Percentiles rank a stretch among this genome's conserved stretches.
phyloP scores from a whole-genome alignment of 108 stramenopile genomes.

The Epithemia pelagica region DNA sequence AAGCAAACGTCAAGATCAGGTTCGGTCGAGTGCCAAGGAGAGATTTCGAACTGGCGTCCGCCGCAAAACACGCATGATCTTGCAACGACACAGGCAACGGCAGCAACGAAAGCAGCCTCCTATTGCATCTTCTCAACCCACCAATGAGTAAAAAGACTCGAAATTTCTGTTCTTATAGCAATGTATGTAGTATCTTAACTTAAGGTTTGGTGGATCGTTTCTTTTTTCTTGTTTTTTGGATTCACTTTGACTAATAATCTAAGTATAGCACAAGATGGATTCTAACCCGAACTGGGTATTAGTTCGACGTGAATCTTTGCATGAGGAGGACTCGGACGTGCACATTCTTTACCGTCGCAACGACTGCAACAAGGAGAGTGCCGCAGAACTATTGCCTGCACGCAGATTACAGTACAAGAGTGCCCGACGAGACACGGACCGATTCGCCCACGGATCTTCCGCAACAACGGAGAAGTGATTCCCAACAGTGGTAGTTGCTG shows the following conservation, averaged over 20 bases:
- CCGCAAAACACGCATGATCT: background rate
- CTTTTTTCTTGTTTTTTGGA: too few species aligned
- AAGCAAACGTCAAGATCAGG: background rate
- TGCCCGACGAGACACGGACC: constrained; percentile 24
- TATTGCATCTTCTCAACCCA: too few species aligned
- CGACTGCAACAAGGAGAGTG: constrained; percentile 34
- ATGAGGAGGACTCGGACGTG: too few species aligned
- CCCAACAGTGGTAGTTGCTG: background rate
- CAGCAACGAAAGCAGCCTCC: background rate
- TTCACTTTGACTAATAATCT: too few species aligned
- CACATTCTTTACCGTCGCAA: too few species aligned
- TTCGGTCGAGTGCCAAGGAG: background rate
- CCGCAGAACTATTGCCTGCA: constrained; percentile 36
- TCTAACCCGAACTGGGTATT: too few species aligned
- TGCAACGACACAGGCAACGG: background rate
- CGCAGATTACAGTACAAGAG: constrained; percentile 47
- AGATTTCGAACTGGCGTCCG: background rate
- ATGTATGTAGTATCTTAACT: too few species aligned
- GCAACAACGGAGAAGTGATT: background rate
- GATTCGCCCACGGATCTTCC: background rate
- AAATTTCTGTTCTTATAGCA: too few species aligned
- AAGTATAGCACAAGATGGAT: too few species aligned
- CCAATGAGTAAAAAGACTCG: too few species aligned
- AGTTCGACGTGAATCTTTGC: too few species aligned
- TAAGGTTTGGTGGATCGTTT: too few species aligned